A percentile compares a stretch with the other conserved stretches of the same genome.
Evolutionary conservation across 192 early-diverging fungal genomes (phyloP).

Genomic region (Linnemannia schmuckeri): DNA sequence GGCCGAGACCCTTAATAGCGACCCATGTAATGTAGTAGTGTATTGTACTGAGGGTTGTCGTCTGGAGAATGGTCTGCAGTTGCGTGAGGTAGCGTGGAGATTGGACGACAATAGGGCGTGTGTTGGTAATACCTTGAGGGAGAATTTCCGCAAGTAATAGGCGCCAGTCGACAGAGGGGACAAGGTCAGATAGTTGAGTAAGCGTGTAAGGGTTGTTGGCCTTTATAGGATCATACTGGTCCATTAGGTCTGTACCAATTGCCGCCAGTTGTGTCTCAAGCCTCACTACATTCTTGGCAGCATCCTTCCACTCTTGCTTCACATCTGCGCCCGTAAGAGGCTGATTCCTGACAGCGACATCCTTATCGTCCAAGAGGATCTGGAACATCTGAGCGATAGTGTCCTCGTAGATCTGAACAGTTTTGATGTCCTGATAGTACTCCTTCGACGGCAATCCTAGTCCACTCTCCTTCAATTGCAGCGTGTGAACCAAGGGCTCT

Average conservation of each 20-base stretch:
- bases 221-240: slow-evolving; percentile 56
- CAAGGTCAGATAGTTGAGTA: neutral
- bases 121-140: slow-evolving; percentile 19
- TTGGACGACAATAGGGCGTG: slow-evolving; percentile 27
- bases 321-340: too few species aligned
- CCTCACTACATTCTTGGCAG: slow-evolving; percentile 58
- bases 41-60: too few species aligned
- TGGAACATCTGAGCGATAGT: slow-evolving; percentile 56
- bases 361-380: slow-evolving; percentile 32
- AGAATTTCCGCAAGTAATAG: slow-evolving; percentile 38
- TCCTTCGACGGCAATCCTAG: slow-evolving; percentile 70
- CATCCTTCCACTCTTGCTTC: slow-evolving; percentile 17
- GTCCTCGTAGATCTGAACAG: slow-evolving; percentile 50
- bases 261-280: slow-evolving; percentile 67
- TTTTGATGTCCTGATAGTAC: slow-evolving; percentile 65
- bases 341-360: too few species aligned
- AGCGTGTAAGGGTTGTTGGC: slow-evolving; percentile 58
- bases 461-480: slow-evolving; percentile 62
- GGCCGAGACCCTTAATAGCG: too few species aligned
- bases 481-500: slow-evolving; percentile 62
- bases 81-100: slow-evolving; percentile 44
- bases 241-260: slow-evolving; percentile 52
- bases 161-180: slow-evolving; percentile 48
- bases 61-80: neutral
- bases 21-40: too few species aligned